Base-by-base conservation (phyloP, 73 alveolate species). In the Tetrahymena malaccensis region DNA sequence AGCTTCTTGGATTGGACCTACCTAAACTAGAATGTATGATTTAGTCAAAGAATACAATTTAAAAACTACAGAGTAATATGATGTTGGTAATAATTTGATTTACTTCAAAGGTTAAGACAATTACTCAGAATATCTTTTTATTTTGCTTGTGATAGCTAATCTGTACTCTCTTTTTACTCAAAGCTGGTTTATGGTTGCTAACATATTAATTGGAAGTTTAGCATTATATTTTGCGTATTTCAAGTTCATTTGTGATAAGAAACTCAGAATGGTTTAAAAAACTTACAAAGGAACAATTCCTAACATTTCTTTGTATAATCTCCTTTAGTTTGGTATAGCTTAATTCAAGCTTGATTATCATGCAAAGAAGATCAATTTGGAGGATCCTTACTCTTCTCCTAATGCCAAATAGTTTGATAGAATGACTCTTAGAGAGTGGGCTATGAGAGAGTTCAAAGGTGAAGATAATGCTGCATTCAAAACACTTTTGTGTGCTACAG, bases 1-100 rank as follows among this genome's bases (percentile, higher is more conserved):
- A 50, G 97, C 97, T 27, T 93, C 96, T 1, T 95, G 97, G 97
- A 94, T 95, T 31, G 89, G 89, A 27, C 89, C 89, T 27, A 70
- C 89, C 25, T 70, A 70, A 70, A n/a, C 35, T 31, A 70, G 89
- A 11, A 70, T 70, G 89, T 70, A 70, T 70, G 89, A 70, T 25
- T 31, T 70, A 70, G 34, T 70, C 15, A 70, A 70, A 70, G 89
- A 70, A 70, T 70, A 70, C 37, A 70, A 70, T n/a, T 70, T 70
- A 70, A 70, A 70, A 31, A 70, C 89, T 0, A 31, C 37, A 31
- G 35, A 70, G 31, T 70, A 70, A 31, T 70, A n/a, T 11, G 89
- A 70, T 2, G 37, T 70, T 19, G 89, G 89, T 0, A 70, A 70
- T 11, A 70, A 70, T 70, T 7, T 70, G 16, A 70, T 70, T 31